A percentile compares a stretch with the other conserved stretches of the same genome.
Conservation (phyloP, 768 basidiomycete species). For the Leccinellum albellum region DNA sequence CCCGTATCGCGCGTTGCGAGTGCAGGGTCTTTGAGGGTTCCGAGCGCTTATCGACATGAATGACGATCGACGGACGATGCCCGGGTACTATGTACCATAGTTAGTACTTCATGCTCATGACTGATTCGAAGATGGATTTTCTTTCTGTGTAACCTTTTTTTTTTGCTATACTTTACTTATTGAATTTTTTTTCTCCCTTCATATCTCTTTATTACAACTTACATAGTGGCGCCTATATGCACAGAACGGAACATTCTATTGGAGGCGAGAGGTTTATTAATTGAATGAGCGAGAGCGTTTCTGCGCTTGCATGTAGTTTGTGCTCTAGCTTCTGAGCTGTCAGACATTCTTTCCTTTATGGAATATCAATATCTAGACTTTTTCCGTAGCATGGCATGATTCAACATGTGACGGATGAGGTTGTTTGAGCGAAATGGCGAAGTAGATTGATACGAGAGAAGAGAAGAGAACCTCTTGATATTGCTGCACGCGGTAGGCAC, state of each 20-base stretch:
- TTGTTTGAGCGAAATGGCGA: background rate
- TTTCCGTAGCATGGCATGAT: background rate
- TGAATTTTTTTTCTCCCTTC: background rate
- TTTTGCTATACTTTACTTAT: background rate
- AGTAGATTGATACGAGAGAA: background rate
- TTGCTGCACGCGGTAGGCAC: background rate
- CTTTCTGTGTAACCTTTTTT: background rate
- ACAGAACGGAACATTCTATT: background rate
- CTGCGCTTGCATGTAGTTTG: no score
- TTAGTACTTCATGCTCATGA: background rate
- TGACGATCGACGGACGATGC: background rate
- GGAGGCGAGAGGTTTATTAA: background rate
- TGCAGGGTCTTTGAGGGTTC: slow-evolving; percentile 7
- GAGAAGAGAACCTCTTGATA: background rate
- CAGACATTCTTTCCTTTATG: no score
- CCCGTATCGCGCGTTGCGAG: slow-evolving; percentile 37
- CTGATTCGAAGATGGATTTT: background rate
- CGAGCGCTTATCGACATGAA: slow-evolving; percentile 12
- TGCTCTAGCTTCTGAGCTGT: no score
- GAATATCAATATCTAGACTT: background rate
- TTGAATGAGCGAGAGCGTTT: background rate
- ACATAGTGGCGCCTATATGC: background rate
- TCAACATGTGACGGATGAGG: background rate
- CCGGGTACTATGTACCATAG: no score
- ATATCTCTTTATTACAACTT: background rate